Base-by-base conservation (phyloP, 176 grass and related monocot species). In the Ensete glaucum region DNA sequence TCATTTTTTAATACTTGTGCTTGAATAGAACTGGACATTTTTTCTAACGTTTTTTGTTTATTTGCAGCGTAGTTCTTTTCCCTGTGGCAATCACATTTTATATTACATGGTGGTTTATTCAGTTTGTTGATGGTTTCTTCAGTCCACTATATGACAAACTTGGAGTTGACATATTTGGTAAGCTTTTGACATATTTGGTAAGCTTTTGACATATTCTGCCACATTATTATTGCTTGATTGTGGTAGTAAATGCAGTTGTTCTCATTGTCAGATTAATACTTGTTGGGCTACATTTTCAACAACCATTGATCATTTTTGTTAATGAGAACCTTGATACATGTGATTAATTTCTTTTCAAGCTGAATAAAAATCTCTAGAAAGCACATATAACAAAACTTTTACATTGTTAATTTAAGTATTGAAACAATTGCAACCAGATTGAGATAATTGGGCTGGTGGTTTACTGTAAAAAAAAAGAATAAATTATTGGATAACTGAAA, bases 91-190 rank as follows among this genome's bases (percentile, higher is more conserved):
- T 99, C 64, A 99, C 96, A 1, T 99, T 99, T 85, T 99, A 95
- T 85, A 86, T 99, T 66, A 99, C 96, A 64, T 99, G 91, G 96
- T 99, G 96, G 96, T 99, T 99, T 78, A 89, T 99, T 88, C 88
- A 92, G 69, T 99, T 99, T 86, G 88, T 99, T 76, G 96, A 99
- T 85, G 88, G 96, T 17, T 99, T 99, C 81, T 99, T 99, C 75
- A 99, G 96, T 83, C 96, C 96, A 82, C 21, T 99, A 53, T 99
- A 99, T 89, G 88, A 81, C 52, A 79, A 95, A 79, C 71, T 99
- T 83, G 88, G 96, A 22, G 25, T 99, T 72, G 9, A 99, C 80
- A 89, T 99, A 78, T 99, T 99, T 62, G 96, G 96, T 99, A 89
- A 89, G 69, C 58, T 11, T 62, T 80, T 62, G 50, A 21, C 53